Evolutionary conservation across 148 eudicot species (phyloP), one percentile per base, ranked within the genome.

Genomic region (Silene conica): DNA sequence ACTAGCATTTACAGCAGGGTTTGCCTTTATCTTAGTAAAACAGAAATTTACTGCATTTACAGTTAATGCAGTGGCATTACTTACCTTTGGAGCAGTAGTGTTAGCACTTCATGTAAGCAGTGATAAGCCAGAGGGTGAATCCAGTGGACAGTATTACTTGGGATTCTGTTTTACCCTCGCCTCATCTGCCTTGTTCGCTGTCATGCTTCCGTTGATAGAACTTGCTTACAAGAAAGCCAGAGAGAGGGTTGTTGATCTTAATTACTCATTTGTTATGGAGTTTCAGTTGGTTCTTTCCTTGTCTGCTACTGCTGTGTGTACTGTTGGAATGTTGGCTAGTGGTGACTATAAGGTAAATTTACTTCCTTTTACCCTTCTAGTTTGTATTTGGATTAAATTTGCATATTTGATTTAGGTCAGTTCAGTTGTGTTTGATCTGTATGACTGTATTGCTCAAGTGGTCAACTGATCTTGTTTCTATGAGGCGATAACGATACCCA

Each of bases 1-100:
- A 45, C 79, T 89, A 5, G 95, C 79, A 3, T 89, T 89, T 81
- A 86, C 91, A 13, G 91, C 94, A 1, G 63, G 72, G 2, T 87
- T 86, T 62, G 86, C 90, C 1, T 85, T 73, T 41, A 3, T 89
- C 0, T 58, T 89, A 4, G 94, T 89, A 1, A 76, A 69, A 61
- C 94, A 89, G 61, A 84, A 81, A 77, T 87, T 90, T 68, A 85
- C 89, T 13, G 76, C 89, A 8, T 88, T 69, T 50, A 82, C 96
- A 52, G 48, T 88, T 0, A 88, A 88, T 63, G 88, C 92, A 0
- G 79, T 90, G 20, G 85, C 80, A 28, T 71, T 90, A 60, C 76
- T 90, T 70, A 90, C 89, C 5, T 52, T 85, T 4, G 96, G 88
- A 6, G 86, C 96, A 0, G 78, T 73, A 58, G 88, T 88, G 54